A percentile compares a stretch with the other conserved stretches of the same genome.
Conservation (phyloP, 352 stramenopile genomes). For the Phytopythium cucurbitacearum region DNA sequence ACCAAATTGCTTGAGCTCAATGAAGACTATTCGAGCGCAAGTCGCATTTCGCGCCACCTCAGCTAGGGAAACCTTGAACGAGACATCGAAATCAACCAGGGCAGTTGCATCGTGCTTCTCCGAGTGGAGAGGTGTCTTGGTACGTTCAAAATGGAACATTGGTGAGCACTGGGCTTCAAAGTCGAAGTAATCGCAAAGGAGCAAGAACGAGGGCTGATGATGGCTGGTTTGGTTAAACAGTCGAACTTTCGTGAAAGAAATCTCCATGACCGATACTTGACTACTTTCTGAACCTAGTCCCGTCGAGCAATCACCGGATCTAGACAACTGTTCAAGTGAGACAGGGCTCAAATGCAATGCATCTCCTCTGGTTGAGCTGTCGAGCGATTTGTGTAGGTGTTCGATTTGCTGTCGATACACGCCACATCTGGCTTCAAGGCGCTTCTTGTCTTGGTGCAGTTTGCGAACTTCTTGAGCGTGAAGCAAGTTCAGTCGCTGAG, state of each 20-base stretch:
- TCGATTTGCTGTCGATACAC: too few species aligned
- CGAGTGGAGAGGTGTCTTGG: not conserved
- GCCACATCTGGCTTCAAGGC: too few species aligned
- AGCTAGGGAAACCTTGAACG: constrained; percentile 24
- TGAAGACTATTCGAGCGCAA: constrained; percentile 3
- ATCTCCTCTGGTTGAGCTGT: too few species aligned
- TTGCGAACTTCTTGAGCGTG: too few species aligned
- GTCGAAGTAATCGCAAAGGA: constrained; percentile 41
- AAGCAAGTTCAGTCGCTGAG: too few species aligned
- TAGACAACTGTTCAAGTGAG: too few species aligned
- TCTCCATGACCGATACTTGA: constrained; percentile 7
- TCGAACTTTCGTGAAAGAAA: constrained; percentile 9
- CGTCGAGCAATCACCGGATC: too few species aligned
- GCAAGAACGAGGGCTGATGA: constrained; percentile 3
- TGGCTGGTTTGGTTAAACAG: too few species aligned
- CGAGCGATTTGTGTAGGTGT: too few species aligned
- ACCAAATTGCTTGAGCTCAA: constrained; percentile 22
- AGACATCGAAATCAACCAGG: constrained; percentile 23
- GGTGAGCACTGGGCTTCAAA: constrained; percentile 37
- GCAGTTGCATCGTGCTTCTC: not conserved
- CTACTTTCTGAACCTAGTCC: too few species aligned
- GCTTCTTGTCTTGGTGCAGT: too few species aligned
- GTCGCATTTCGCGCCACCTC: constrained; percentile 17
- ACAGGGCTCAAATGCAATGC: too few species aligned
- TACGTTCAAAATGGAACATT: constrained; percentile 4